Percentiles rank a stretch among this genome's conserved stretches.
Evolutionary conservation across 2,329 filamentous ascomycete species (phyloP).

Genomic region (Diaporthe sp.): DNA sequence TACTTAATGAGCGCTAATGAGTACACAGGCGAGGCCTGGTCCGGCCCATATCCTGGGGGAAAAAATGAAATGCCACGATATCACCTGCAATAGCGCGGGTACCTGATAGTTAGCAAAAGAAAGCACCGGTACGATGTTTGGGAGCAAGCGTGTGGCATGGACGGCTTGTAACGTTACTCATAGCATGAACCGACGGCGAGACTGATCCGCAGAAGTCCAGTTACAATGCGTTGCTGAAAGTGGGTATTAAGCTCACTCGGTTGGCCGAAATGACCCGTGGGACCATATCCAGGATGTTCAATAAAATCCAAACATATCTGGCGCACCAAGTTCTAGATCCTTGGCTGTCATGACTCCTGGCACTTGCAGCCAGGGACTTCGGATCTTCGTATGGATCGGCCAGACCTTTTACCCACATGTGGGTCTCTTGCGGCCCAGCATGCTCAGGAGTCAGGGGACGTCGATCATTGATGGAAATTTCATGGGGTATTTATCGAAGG

Average conservation of each 20-base stretch:
- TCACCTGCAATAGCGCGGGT: background rate
- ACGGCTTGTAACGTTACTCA: background rate
- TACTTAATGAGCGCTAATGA: background rate
- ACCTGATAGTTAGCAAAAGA: background rate
- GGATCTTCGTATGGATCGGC: background rate
- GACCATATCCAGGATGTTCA: background rate
- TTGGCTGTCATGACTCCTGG: slow-evolving; percentile 1
- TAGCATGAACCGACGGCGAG: background rate
- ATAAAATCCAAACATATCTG: background rate
- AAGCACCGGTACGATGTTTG: background rate
- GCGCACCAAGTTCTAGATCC: background rate
- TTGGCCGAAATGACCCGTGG: background rate
- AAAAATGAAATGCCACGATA: background rate
- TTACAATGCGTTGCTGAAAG: background rate
- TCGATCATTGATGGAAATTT: background rate
- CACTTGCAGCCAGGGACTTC: background rate
- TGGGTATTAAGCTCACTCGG: background rate
- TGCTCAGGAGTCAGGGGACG: slow-evolving; percentile 1
- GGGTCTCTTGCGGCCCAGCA: background rate
- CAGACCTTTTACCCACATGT: background rate
- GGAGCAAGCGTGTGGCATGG: background rate
- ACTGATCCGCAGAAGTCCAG: background rate
- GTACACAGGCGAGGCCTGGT: background rate
- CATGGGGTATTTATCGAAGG: background rate
- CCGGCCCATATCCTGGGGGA: background rate